These are phyloP conservation scores for Pelargonium australe DNA, from an alignment of 441 rosid species.

Conservation along the genomic window DNA sequence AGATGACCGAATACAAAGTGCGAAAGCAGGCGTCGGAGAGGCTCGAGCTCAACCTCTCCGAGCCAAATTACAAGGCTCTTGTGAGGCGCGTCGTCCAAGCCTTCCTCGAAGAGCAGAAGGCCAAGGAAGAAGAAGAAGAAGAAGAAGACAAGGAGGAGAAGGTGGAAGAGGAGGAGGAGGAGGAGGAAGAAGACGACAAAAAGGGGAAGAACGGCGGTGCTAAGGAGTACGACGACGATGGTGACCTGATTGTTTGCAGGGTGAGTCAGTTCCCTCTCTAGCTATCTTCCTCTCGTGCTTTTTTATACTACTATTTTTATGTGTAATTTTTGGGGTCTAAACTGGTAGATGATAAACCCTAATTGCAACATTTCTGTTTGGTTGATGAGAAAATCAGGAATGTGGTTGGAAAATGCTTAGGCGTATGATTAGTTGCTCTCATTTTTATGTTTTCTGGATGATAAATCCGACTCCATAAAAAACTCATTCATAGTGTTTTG, in stretches of 20 bases:
- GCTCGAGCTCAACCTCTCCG: slow-evolving; percentile 57
- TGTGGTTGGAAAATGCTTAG: too few relatives aligned
- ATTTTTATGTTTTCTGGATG: too few relatives aligned
- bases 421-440: too few relatives aligned
- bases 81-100: slow-evolving; percentile 52
- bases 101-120: slow-evolving; percentile 52
- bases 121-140: slow-evolving; percentile 27
- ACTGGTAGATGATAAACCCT: too few relatives aligned
- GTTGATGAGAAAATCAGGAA: neutral
- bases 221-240: slow-evolving; percentile 62
- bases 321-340: too few relatives aligned
- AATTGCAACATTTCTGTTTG: too few relatives aligned
- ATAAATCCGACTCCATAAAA: too few relatives aligned
- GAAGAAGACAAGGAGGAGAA: slow-evolving; percentile 10
- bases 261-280: slow-evolving; percentile 27
- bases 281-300: neutral
- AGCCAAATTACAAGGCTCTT: slow-evolving; percentile 45
- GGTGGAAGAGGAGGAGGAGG: slow-evolving; percentile 14
- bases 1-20: slow-evolving; percentile 65
- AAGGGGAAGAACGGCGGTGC: slow-evolving; percentile 16
- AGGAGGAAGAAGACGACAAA: slow-evolving; percentile 16
- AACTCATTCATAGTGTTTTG: too few relatives aligned
- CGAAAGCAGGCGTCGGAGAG: slow-evolving; percentile 57
- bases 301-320: neutral
- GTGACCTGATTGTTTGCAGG: slow-evolving; percentile 71